Evolutionary conservation across 805 yeast genomes (phyloP), one percentile per base, ranked within the genome.

Genomic region (Spathaspora gorwiae): DNA sequence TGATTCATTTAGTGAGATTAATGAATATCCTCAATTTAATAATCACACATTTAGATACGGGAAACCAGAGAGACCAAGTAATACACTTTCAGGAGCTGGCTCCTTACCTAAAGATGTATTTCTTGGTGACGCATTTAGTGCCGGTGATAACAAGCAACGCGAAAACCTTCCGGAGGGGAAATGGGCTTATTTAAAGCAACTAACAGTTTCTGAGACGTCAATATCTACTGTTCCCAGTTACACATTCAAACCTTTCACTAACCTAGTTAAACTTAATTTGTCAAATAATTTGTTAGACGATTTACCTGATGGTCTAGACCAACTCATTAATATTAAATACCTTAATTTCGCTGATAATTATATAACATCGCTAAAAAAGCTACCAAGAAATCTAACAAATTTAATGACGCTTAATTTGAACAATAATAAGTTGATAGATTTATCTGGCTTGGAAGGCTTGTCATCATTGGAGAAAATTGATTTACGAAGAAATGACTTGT

Each of bases 231-330:
- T 71, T 24, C 68, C 70, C 6, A 40, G 62, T 13, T 61, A 53
- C 42, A 62, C 65, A 26, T 68, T 72, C 55, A 64, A 65, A 45
- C 75, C 79, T 2, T 55, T 73, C 26, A 31, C 48, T 15, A 70
- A 68, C 44, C 52, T 72, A 31, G 75, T 72, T 19, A 72, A 71
- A 43, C 66, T 82, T 42, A 84, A 83, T 53, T 59, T 82, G 30
- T 81, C 87, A 2, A 68, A 72, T 47, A 82, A 82, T 52, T 59
- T 70, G 35, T 62, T 82, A 29, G 71, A 70, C 24, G 60, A 61
- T 7, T 53, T 82, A 8, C 87, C 87, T 0, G 63, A 64, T n/a
- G 80, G 84, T 4, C 65, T 83, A 37, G 67, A 73, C 12, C 72
- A 72, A 39, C 67, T 82, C 33, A 52, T 60, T 2, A 72, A 70